These are phyloP conservation scores for Lindgomyces ingoldianus DNA, from an alignment of 495 filamentous ascomycete species.

Conservation along the genomic window DNA sequence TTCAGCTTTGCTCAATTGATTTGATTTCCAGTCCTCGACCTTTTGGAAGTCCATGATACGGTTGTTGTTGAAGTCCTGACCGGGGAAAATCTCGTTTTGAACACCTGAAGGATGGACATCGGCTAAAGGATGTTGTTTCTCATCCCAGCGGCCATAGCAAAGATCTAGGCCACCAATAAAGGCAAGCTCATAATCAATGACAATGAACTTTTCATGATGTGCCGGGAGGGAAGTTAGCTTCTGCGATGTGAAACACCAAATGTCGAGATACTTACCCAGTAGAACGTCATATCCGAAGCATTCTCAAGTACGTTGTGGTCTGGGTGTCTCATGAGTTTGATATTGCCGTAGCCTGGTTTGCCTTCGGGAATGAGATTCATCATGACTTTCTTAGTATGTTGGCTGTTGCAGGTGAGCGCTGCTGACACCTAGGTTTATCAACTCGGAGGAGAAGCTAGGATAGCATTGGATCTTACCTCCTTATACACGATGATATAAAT, in stretches of 20 bases:
- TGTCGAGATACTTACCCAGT: conserved; percentile 62
- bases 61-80: conserved; percentile 91
- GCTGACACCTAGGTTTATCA: conserved; percentile 54
- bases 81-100: conserved; percentile 85
- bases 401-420: conserved; percentile 87
- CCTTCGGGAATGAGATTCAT: conserved; percentile 76
- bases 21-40: conserved; percentile 87
- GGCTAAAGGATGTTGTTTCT: conserved; percentile 77
- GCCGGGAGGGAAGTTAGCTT: conserved; percentile 47
- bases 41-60: conserved; percentile 94
- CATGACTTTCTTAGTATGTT: conserved; percentile 87
- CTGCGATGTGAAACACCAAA: background rate
- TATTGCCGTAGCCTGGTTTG: conserved; percentile 78
- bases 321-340: conserved; percentile 85
- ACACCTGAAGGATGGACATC: conserved; percentile 86
- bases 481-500: conserved; percentile 95
- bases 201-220: conserved; percentile 95
- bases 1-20: conserved; percentile 88
- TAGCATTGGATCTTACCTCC: conserved; percentile 48
- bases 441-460: conserved; percentile 35
- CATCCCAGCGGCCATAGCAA: conserved; percentile 95
- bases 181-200: conserved; percentile 85
- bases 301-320: conserved; percentile 96
- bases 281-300: conserved; percentile 93
- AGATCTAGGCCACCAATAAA: conserved; percentile 93